Evolutionary conservation across 2,329 filamentous ascomycete genomes (phyloP).

Genomic region (Teratosphaeria epicoccoides): DNA sequence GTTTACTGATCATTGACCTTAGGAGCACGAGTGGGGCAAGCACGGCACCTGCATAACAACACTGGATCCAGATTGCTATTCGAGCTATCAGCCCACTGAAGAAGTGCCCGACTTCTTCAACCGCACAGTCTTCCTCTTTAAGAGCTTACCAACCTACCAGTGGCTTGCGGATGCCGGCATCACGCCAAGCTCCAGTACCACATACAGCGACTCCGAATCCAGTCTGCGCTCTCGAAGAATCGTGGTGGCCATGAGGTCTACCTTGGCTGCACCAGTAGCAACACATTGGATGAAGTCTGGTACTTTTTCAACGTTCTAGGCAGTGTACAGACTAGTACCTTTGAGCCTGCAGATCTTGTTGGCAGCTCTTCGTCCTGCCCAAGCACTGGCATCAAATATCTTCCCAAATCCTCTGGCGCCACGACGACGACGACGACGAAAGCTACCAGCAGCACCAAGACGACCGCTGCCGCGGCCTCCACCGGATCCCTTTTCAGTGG

Average conservation of each 20-base stretch:
- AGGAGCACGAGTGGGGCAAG: conserved; percentile 56
- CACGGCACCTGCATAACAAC: conserved; percentile 66
- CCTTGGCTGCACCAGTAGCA: conserved; percentile 43
- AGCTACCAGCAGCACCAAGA: conserved; percentile 20
- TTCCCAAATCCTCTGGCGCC: conserved; percentile 41
- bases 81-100: conserved; percentile 44
- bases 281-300: conserved; percentile 44
- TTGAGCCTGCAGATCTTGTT: conserved; percentile 44
- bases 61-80: conserved; percentile 54
- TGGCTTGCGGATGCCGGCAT: conserved; percentile 53
- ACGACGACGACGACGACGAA: conserved; percentile 25
- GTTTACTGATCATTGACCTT: background rate
- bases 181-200: conserved; percentile 36
- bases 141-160: conserved; percentile 54
- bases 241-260: conserved; percentile 48
- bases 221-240: conserved; percentile 44
- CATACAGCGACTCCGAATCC: conserved; percentile 43
- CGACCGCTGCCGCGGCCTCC: conserved; percentile 22
- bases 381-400: conserved; percentile 51
- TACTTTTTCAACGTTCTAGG: conserved; percentile 55
- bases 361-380: conserved; percentile 53
- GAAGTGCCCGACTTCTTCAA: conserved; percentile 63
- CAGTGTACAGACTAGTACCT: conserved; percentile 50
- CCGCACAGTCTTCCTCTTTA: conserved; percentile 54
- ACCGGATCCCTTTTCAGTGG: conserved; percentile 41